Conservation (phyloP, 768 basidiomycete genomes). For the Leccinum aurantiacum region DNA sequence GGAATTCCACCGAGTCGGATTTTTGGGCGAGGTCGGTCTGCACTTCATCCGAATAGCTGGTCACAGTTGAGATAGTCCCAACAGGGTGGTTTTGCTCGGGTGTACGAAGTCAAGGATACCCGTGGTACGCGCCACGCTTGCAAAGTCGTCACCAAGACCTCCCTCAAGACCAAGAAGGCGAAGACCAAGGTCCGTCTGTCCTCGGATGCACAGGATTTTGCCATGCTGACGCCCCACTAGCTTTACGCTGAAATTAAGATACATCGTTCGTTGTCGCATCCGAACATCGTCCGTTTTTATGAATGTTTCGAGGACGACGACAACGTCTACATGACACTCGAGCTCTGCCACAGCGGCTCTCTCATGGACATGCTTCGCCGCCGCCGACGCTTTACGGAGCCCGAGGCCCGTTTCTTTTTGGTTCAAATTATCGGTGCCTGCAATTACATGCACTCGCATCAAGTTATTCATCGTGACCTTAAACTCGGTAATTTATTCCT, state of each 20-base stretch:
- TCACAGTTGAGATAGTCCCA: neutral
- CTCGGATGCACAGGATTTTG: neutral
- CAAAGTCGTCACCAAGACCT: conserved; percentile 93
- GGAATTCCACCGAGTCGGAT: conserved; percentile 71
- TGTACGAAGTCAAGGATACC: conserved; percentile 87
- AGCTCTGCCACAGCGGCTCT: conserved; percentile 86
- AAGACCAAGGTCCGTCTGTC: conserved; percentile 77
- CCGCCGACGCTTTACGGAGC: conserved; percentile 85
- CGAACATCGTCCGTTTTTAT: conserved; percentile 88
- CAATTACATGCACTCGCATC: conserved; percentile 95
- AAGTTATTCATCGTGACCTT: conserved; percentile 96
- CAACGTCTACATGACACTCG: conserved; percentile 97
- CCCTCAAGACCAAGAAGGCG: conserved; percentile 92
- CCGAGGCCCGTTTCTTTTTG: conserved; percentile 90
- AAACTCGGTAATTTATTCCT: conserved; percentile 96
- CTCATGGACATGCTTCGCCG: conserved; percentile 90
- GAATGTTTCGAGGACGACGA: conserved; percentile 95
- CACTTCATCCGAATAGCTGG: neutral
- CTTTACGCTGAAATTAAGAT: conserved; percentile 99
- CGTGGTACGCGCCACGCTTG: conserved; percentile 71
- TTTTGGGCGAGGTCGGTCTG: conserved; percentile 76
- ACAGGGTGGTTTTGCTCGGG: conserved; percentile 91
- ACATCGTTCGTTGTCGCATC: conserved; percentile 85
- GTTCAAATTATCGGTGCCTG: conserved; percentile 95
- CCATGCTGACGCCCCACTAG: conserved; percentile 38